phyloP scores from a whole-genome alignment of 805 yeast species.

The Ogataea paradorogensis region DNA sequence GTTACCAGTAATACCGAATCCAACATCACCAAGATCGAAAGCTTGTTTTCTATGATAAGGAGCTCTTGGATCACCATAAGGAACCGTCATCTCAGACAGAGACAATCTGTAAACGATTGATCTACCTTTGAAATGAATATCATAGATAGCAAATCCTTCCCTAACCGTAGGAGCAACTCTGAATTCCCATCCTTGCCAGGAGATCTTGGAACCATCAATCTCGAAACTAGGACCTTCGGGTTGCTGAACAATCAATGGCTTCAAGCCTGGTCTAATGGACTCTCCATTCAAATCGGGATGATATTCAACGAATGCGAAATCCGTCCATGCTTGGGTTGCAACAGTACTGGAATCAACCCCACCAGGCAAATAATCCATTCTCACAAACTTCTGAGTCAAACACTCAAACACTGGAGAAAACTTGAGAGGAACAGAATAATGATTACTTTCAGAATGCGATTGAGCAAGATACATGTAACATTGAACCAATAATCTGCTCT shows the following conservation, averaged over 20 bases:
- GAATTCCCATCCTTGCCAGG: constrained; percentile 86
- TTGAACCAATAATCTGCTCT: constrained; percentile 60
- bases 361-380: constrained; percentile 73
- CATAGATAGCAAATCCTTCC: constrained; percentile 78
- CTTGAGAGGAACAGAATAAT: constrained; percentile 70
- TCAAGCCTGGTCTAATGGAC: constrained; percentile 49
- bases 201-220: constrained; percentile 56
- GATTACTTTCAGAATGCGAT: constrained; percentile 68
- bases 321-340: constrained; percentile 60
- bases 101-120: constrained; percentile 71
- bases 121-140: constrained; percentile 72
- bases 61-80: constrained; percentile 81
- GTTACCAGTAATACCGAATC: constrained; percentile 74
- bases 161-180: constrained; percentile 66
- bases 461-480: constrained; percentile 72
- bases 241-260: constrained; percentile 67
- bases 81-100: constrained; percentile 83
- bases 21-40: constrained; percentile 82
- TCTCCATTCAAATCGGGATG: constrained; percentile 69
- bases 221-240: constrained; percentile 80
- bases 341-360: constrained; percentile 58
- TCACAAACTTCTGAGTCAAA: constrained; percentile 54
- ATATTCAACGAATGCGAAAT: constrained; percentile 64
- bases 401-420: constrained; percentile 73
- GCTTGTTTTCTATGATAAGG: constrained; percentile 87